phyloP scores from a whole-genome alignment of 2,329 filamentous ascomycete genomes.

The Ascosphaera apis region DNA sequence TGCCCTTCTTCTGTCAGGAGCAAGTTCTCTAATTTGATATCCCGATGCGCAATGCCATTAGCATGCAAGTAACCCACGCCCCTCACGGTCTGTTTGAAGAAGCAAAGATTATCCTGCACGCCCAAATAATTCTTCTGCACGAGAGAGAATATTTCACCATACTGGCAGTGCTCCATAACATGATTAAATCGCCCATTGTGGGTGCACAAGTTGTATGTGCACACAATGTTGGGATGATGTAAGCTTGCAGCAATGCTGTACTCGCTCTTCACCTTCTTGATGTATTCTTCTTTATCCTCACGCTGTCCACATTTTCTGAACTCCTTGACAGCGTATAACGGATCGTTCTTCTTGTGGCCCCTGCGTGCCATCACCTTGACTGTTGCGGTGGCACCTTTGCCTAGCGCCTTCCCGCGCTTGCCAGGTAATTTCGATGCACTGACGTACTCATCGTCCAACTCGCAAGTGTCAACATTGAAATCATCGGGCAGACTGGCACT shows the following conservation, averaged over 20 bases:
- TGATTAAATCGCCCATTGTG: constrained; percentile 62
- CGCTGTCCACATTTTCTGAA: constrained; percentile 49
- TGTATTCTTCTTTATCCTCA: constrained; percentile 52
- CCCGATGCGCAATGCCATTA: constrained; percentile 71
- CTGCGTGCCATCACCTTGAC: constrained; percentile 61
- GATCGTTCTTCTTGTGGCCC: constrained; percentile 33
- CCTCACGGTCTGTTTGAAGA: constrained; percentile 75
- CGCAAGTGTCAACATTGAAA: constrained; percentile 46
- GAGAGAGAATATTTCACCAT: constrained; percentile 57
- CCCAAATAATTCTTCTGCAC: constrained; percentile 49
- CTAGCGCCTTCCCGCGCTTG: constrained; percentile 50
- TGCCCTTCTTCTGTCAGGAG: constrained; percentile 57
- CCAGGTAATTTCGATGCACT: constrained; percentile 48
- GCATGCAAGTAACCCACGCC: constrained; percentile 62
- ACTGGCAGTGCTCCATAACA: constrained; percentile 77
- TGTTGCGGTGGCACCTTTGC: constrained; percentile 61
- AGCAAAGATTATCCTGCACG: constrained; percentile 47
- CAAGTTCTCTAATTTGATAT: constrained; percentile 77
- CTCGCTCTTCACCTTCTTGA: constrained; percentile 78
- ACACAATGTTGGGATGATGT: constrained; percentile 69
- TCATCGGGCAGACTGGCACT: constrained; percentile 53
- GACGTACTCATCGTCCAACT: constrained; percentile 46
- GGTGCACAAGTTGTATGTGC: constrained; percentile 53
- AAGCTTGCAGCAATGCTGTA: constrained; percentile 70
- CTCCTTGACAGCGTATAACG: constrained; percentile 62